Base-by-base conservation (phyloP, 139 green algal species). In the Coccomyxa sp. region DNA sequence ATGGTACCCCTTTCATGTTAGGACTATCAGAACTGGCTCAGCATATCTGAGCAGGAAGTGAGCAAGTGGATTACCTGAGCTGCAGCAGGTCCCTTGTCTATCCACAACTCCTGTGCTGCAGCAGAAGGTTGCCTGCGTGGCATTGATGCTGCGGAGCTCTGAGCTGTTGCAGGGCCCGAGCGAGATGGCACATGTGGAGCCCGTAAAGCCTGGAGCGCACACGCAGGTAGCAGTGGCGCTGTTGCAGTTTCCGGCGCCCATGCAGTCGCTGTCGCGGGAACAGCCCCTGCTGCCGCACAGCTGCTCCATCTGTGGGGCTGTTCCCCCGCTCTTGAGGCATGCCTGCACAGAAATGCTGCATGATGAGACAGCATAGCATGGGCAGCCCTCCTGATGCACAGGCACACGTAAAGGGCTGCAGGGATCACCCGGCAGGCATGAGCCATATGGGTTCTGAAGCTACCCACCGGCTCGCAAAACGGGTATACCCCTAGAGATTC, bases 101-200 rank as follows among this genome's bases (percentile, higher is more conserved):
- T 83, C 68, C 27, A 83, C 74, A 44, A 79, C 69, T 12, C 79
- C 74, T 24, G 79, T 73, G 8, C 39, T 55, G 74, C 79, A 83
- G 74, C 79, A 83, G 40, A 77, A 34, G 4, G 58, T 14, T 24
- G 40, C 10, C 34, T 29, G 24, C 24, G 22, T 38, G 12, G 74
- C 44, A 40, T 31, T 70, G 41, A 41, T 33, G 37, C 35, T 8
- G 18, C 39, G 33, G 9, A 10, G 55, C 24, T 35, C 34, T 12
- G 24, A 36, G 27, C 31, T 41, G 40, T 31, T 73, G 68, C 79
- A 83, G 39, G 34, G 34, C 14, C 64, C 64, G 2, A 54, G 33
- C 36, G 70, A 76, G 35, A 83, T 70, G 40, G 12, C 37, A 39
- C 79, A 83, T 41, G 39, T 68, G 0, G 41, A 34, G 39, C 79